Evolutionary conservation across 257 asterid species (phyloP).

Genomic region (Scutellaria minor): DNA sequence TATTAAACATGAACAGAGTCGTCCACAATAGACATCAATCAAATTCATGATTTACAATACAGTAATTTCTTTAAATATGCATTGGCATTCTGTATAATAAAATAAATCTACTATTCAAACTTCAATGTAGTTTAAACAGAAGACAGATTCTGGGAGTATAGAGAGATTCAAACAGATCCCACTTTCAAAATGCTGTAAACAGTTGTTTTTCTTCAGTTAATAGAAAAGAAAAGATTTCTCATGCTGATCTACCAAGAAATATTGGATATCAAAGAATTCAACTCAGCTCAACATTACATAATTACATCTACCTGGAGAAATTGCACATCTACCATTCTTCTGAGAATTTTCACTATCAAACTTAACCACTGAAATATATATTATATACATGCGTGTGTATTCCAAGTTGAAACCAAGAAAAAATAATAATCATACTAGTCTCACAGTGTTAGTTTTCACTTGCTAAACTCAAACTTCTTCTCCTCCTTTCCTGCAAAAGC

Average conservation of each 20-base stretch:
- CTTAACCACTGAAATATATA: slow-evolving; percentile 3
- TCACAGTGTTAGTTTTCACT: slow-evolving; percentile 22
- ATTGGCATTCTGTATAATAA: background rate
- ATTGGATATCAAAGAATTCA: slow-evolving; percentile 15
- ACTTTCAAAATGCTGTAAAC: slow-evolving; percentile 7
- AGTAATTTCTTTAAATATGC: background rate
- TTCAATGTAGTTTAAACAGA: slow-evolving; percentile 16
- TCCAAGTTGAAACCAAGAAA: background rate
- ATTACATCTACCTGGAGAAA: background rate
- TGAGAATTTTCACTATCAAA: slow-evolving; percentile 6
- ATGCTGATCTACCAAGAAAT: slow-evolving; percentile 6
- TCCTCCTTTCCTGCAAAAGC: slow-evolving; percentile 38
- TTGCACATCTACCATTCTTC: slow-evolving; percentile 17
- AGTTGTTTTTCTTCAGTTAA: background rate
- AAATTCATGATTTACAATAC: background rate
- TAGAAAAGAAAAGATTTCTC: background rate
- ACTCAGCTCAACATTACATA: background rate
- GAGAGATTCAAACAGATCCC: slow-evolving; percentile 15
- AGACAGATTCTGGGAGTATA: background rate
- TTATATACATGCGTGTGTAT: background rate
- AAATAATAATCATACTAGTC: slow-evolving; percentile 5
- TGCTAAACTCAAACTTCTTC: slow-evolving; percentile 14
- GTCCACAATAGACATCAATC: background rate
- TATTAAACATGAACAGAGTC: background rate
- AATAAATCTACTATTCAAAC: slow-evolving; percentile 8